These are phyloP conservation scores for Peronospora farinosa DNA, from an alignment of 352 stramenopile species.

Conservation along the genomic window DNA sequence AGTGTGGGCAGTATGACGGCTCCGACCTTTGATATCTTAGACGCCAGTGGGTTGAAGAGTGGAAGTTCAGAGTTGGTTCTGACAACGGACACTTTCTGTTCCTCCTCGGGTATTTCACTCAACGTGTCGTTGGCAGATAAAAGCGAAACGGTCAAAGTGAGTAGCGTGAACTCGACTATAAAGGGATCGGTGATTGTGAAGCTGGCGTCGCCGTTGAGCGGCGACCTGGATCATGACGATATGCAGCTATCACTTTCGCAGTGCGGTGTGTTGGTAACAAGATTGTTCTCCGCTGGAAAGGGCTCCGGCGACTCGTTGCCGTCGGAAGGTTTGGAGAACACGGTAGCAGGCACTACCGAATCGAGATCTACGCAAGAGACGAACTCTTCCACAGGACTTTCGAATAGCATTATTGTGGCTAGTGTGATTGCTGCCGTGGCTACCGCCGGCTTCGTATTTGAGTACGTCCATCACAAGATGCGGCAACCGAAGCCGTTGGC, in stretches of 20 bases:
- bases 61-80: constrained; percentile 37
- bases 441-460: constrained; percentile 57
- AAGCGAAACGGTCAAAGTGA: constrained; percentile 25
- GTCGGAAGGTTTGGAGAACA: constrained; percentile 11
- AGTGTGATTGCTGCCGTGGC: constrained; percentile 65
- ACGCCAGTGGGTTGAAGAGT: constrained; percentile 25
- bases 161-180: constrained; percentile 31
- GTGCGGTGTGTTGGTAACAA: constrained; percentile 31
- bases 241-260: constrained; percentile 43
- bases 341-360: constrained; percentile 11
- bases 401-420: constrained; percentile 58
- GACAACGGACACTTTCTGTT: constrained; percentile 39
- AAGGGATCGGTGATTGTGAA: constrained; percentile 42
- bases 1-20: constrained; percentile 41
- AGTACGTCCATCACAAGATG: constrained; percentile 68
- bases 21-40: constrained; percentile 36
- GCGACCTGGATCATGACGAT: constrained; percentile 25
- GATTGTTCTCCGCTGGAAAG: constrained; percentile 16
- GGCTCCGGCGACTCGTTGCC: constrained; percentile 16
- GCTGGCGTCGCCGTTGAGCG: constrained; percentile 31
- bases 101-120: constrained; percentile 27
- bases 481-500: constrained; percentile 29
- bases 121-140: constrained; percentile 24
- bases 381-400: constrained; percentile 46
- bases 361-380: constrained; percentile 47